Evolutionary conservation across 1,139 yeast genomes (phyloP).

Genomic region (Zygosaccharomyces pseudobailii): DNA sequence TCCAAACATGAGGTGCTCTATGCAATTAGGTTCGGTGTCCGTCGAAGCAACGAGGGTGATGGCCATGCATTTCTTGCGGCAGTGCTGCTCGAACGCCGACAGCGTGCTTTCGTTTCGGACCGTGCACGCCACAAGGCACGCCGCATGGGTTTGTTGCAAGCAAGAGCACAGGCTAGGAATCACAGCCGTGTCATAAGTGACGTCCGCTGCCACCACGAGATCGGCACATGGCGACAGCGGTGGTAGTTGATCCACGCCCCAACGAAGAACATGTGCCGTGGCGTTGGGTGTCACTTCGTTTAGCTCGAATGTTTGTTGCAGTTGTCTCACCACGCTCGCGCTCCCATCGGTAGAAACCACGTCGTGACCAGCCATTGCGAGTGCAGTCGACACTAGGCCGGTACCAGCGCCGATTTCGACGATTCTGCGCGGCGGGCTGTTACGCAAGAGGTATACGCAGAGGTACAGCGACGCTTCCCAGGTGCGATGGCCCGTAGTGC

Average conservation of each 20-base stretch:
- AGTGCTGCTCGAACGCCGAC: slow-evolving; percentile 45
- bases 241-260: not conserved
- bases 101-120: slow-evolving; percentile 61
- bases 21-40: slow-evolving; percentile 7
- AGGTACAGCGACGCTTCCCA: slow-evolving; percentile 92
- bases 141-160: slow-evolving; percentile 34
- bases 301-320: slow-evolving; percentile 43
- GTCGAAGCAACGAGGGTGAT: slow-evolving; percentile 32
- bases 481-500: slow-evolving; percentile 85
- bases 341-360: slow-evolving; percentile 70
- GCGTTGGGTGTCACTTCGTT: slow-evolving; percentile 37
- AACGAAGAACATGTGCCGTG: not conserved
- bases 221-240: slow-evolving; percentile 31
- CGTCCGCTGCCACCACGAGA: slow-evolving; percentile 72
- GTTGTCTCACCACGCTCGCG: slow-evolving; percentile 47
- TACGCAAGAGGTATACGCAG: slow-evolving; percentile 42
- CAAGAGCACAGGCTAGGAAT: slow-evolving; percentile 54
- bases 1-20: slow-evolving; percentile 9
- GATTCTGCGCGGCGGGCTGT: slow-evolving; percentile 26
- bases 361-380: slow-evolving; percentile 32
- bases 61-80: slow-evolving; percentile 29
- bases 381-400: slow-evolving; percentile 68
- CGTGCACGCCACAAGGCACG: slow-evolving; percentile 65
- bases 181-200: slow-evolving; percentile 68
- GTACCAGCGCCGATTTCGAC: slow-evolving; percentile 90